Percentiles rank a stretch among this genome's conserved stretches.
These are phyloP conservation scores for Teratosphaeria nubilosa DNA, from an alignment of 2,329 filamentous ascomycete species.

Conservation along the genomic window DNA sequence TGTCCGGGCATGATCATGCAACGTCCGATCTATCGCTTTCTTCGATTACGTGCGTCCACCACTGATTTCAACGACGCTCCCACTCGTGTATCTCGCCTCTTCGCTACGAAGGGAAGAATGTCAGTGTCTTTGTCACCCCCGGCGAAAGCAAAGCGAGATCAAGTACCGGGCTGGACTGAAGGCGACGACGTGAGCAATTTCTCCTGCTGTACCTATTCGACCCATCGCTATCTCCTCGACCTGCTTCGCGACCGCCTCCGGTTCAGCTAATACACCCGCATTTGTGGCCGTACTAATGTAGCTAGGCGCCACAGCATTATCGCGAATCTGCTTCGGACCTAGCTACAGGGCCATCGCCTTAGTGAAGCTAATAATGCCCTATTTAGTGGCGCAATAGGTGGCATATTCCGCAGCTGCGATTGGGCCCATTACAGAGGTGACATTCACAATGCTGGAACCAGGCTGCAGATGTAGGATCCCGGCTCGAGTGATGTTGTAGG, in stretches of 20 bases:
- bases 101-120: not conserved
- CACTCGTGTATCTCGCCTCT: slow-evolving; percentile 27
- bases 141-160: not conserved
- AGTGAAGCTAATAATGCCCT: slow-evolving; percentile 35
- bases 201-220: slow-evolving; percentile 35
- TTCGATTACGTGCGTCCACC: slow-evolving; percentile 26
- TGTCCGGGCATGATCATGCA: too few species aligned
- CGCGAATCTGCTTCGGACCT: slow-evolving; percentile 27
- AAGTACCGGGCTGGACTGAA: slow-evolving; percentile 39
- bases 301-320: slow-evolving; percentile 32
- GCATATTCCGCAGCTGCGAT: slow-evolving; percentile 28
- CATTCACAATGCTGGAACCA: slow-evolving; percentile 31
- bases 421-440: slow-evolving; percentile 31
- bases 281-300: slow-evolving; percentile 41
- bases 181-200: slow-evolving; percentile 41
- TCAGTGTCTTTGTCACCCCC: not conserved
- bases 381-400: slow-evolving; percentile 35
- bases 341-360: slow-evolving; percentile 35
- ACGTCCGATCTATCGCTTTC: too few species aligned
- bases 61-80: slow-evolving; percentile 40
- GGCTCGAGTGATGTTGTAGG: slow-evolving; percentile 31
- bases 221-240: slow-evolving; percentile 31
- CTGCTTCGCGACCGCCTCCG: slow-evolving; percentile 33
- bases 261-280: slow-evolving; percentile 40
- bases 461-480: slow-evolving; percentile 31